Evolutionary conservation across 2,329 filamentous ascomycete species (phyloP).

Genomic region (Penicillium sp.): DNA sequence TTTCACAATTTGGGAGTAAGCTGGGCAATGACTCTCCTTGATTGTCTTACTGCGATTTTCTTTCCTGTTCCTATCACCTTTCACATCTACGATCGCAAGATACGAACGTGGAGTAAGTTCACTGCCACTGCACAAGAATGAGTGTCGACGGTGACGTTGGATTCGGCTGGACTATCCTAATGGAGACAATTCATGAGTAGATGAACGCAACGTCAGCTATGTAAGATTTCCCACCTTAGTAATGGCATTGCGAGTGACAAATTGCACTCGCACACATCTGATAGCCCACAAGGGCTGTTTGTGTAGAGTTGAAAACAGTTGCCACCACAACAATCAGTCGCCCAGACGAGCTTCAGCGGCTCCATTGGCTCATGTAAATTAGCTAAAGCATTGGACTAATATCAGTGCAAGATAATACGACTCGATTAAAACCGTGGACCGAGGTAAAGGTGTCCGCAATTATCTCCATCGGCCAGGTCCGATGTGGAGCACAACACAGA

Average conservation of each 20-base stretch:
- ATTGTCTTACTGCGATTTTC: conserved; percentile 25
- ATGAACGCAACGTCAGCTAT: no score
- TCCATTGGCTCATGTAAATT: background rate
- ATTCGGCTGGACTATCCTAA: no score
- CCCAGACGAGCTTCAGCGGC: no score
- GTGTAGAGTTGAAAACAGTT: no score
- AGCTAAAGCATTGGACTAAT: background rate
- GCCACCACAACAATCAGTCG: no score
- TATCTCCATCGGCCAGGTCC: conserved; percentile 4
- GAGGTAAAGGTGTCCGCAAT: background rate
- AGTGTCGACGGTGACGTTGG: background rate
- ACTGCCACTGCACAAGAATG: conserved; percentile 12
- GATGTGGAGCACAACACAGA: background rate
- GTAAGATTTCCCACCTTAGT: no score
- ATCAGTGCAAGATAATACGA: conserved; percentile 1
- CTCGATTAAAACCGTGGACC: background rate
- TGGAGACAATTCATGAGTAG: no score
- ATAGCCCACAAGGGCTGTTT: no score
- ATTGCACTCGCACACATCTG: no score
- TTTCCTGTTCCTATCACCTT: conserved; percentile 45
- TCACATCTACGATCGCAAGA: conserved; percentile 41
- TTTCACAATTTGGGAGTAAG: conserved; percentile 29
- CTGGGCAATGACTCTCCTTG: conserved; percentile 31
- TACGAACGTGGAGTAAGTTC: conserved; percentile 43
- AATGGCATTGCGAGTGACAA: no score